phyloP scores from a whole-genome alignment of 1,284 basidiomycete genomes.

The Apiotrichum mycotoxinovorans region DNA sequence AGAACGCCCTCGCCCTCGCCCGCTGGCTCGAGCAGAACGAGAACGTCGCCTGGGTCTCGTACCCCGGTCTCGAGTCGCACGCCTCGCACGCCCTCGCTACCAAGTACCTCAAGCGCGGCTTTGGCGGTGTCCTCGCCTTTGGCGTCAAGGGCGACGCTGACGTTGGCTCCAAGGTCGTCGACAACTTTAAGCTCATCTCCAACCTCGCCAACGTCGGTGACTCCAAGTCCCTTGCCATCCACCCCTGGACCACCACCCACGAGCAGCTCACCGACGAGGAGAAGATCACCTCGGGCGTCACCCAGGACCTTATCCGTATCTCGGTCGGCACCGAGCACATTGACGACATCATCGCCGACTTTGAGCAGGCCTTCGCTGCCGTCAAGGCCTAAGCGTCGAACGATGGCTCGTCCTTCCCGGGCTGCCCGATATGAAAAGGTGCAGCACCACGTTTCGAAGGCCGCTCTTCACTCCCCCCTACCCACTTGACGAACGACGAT shows the following conservation, averaged over 20 bases:
- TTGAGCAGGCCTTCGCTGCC: slow-evolving; percentile 59
- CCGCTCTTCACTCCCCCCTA: background rate
- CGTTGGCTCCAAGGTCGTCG: slow-evolving; percentile 66
- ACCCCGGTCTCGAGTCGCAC: slow-evolving; percentile 69
- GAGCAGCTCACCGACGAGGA: slow-evolving; percentile 55
- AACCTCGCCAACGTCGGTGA: slow-evolving; percentile 73
- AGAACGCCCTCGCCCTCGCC: slow-evolving; percentile 35
- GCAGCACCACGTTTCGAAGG: background rate
- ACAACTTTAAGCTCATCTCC: slow-evolving; percentile 68
- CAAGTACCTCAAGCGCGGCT: slow-evolving; percentile 60
- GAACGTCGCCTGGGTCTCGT: slow-evolving; percentile 74
- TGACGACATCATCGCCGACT: slow-evolving; percentile 79
- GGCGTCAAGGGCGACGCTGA: slow-evolving; percentile 67
- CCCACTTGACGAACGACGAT: background rate
- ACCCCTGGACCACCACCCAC: slow-evolving; percentile 78
- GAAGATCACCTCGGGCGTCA: slow-evolving; percentile 67
- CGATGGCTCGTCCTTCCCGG: background rate
- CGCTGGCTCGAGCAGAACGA: slow-evolving; percentile 59
- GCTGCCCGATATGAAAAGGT: background rate
- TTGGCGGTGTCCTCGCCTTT: slow-evolving; percentile 76
- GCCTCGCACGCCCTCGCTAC: slow-evolving; percentile 61
- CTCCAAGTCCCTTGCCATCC: slow-evolving; percentile 77
- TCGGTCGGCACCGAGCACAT: slow-evolving; percentile 81
- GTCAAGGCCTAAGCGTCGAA: slow-evolving; percentile 8
- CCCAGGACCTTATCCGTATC: slow-evolving; percentile 73